phyloP scores from a whole-genome alignment of 768 basidiomycete genomes.

The Russula sp. region DNA sequence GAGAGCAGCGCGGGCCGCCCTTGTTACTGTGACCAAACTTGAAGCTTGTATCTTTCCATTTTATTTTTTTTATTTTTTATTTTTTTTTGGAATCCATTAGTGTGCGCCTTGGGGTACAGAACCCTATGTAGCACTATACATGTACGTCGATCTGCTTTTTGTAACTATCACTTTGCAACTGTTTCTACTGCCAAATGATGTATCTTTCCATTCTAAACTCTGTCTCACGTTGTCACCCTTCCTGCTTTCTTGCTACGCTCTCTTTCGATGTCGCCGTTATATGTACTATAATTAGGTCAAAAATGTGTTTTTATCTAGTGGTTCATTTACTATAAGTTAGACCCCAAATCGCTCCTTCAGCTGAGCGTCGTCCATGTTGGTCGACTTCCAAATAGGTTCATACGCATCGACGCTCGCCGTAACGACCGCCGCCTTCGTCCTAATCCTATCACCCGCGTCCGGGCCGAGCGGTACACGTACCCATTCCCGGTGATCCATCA shows the following conservation, averaged over 20 bases:
- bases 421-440: conserved; percentile 18
- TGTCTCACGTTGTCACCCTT: neutral
- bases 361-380: conserved; percentile 1
- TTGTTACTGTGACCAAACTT: neutral
- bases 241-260: neutral
- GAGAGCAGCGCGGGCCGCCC: conserved; percentile 2
- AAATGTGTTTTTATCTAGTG: neutral
- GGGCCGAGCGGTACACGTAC: conserved; percentile 26
- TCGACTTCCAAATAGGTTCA: conserved; percentile 20
- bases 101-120: no score
- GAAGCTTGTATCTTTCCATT: neutral
- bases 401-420: conserved; percentile 25
- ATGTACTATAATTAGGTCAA: neutral
- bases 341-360: neutral
- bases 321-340: neutral
- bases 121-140: no score
- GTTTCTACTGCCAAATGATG: no score
- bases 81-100: no score
- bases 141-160: no score
- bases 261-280: neutral
- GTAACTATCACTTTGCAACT: no score
- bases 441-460: conserved; percentile 25
- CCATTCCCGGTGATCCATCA: conserved; percentile 22
- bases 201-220: neutral
- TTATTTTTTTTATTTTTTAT: no score